These are phyloP conservation scores for Quercus bicolor DNA, from an alignment of 306 rosid species.

Conservation along the genomic window DNA sequence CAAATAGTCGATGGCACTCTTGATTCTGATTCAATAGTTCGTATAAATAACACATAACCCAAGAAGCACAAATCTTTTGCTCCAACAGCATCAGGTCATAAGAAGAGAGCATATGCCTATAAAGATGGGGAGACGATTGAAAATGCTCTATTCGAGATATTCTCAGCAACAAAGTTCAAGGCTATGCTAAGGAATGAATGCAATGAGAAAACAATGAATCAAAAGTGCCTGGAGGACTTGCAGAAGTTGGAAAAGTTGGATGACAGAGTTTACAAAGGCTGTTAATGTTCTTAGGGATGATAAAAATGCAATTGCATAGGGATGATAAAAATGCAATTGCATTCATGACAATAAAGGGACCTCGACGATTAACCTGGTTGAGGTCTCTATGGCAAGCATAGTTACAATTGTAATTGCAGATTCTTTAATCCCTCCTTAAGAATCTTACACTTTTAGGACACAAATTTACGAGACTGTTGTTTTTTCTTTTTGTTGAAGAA, in stretches of 20 bases:
- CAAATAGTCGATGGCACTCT: conserved; percentile 38
- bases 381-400: conserved; percentile 30
- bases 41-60: conserved; percentile 11
- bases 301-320: conserved; percentile 33
- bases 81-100: conserved; percentile 13
- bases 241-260: conserved; percentile 35
- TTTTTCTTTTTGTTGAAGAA: not conserved
- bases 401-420: not conserved
- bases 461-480: not conserved
- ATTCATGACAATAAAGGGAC: conserved; percentile 32
- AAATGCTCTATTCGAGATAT: conserved; percentile 22
- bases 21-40: conserved; percentile 30
- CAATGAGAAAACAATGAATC: conserved; percentile 3
- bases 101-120: conserved; percentile 18
- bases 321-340: conserved; percentile 38
- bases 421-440: not conserved
- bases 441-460: not conserved
- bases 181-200: conserved; percentile 22
- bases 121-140: conserved; percentile 26
- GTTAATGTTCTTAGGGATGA: conserved; percentile 36
- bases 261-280: conserved; percentile 32
- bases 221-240: conserved; percentile 38
- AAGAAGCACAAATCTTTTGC: conserved; percentile 20
- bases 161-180: conserved; percentile 23
- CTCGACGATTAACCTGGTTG: conserved; percentile 31